A percentile compares a stretch with the other conserved stretches of the same genome.
Conservation (phyloP, 768 basidiomycete genomes). For the Boletus rubescentipes region DNA sequence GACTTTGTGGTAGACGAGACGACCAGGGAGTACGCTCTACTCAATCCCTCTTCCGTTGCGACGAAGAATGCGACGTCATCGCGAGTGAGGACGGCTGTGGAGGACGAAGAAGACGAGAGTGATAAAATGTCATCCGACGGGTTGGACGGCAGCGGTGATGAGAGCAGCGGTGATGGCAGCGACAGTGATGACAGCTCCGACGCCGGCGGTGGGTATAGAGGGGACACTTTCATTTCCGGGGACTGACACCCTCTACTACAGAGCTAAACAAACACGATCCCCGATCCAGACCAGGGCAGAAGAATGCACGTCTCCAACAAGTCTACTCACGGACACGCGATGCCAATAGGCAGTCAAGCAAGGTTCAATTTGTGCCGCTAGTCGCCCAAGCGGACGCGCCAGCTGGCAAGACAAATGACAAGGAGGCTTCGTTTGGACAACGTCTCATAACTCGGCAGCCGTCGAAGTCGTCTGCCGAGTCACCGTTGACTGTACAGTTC, state of each 20-base stretch:
- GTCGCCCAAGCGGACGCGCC: conserved; percentile 40
- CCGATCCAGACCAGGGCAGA: conserved; percentile 48
- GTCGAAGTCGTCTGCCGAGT: conserved; percentile 12
- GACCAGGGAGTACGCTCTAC: conserved; percentile 83
- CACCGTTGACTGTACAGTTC: conserved; percentile 21
- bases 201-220: conserved; percentile 47
- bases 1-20: conserved; percentile 90
- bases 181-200: conserved; percentile 52
- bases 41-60: conserved; percentile 84
- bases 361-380: conserved; percentile 67
- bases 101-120: conserved; percentile 87
- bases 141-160: conserved; percentile 42
- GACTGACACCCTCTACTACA: conserved; percentile 23
- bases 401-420: conserved; percentile 37
- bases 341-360: conserved; percentile 43
- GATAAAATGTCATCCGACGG: conserved; percentile 64
- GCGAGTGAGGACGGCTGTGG: conserved; percentile 73
- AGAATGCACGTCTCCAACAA: conserved; percentile 46
- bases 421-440: conserved; percentile 68
- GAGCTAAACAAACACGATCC: conserved; percentile 59
- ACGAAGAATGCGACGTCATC: conserved; percentile 42
- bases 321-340: conserved; percentile 43
- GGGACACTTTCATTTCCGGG: conserved; percentile 10
- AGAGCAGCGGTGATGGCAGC: conserved; percentile 46
- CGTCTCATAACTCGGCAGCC: conserved; percentile 42